Evolutionary conservation across 192 early-diverging fungal genomes (phyloP), one percentile per base, ranked within the genome.

Genomic region (Gaertneriomyces sp.): DNA sequence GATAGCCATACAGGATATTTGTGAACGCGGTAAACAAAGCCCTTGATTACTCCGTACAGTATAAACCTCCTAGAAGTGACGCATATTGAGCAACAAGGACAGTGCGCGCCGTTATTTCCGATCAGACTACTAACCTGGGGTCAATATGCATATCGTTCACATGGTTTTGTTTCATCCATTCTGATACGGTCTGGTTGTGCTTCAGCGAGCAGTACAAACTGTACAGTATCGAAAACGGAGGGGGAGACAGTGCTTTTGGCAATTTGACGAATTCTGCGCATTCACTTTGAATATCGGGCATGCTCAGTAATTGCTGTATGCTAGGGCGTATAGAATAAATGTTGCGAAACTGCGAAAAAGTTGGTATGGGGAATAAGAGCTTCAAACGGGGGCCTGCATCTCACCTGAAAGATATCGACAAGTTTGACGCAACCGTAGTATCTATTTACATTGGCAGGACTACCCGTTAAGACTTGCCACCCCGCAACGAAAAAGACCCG

Each of bases 341-440:
- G 67, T 99, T 99, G 63, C 87, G 82, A 69, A 94, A 99, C 84
- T 96, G 46, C 20, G 25, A 1, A 33, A 33, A 3, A 12, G 54
- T 33, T 51, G 20, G 49, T 51, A 6, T 51, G 49, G 49, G 5
- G 6, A 4, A 5, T 6, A 51, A 5, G 49, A 33, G 25, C 25
- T 33, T 33, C 25, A 11, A 61, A 61, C 14, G n/a, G 5, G 44
- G 11, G 38, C 6, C 11, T 42, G 59, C 11, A 11, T 14, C 49
- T 73, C 53, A 77, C 76, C 68, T 78, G 91, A 74, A 98, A 98
- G 17, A 99, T 88, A 62, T 98, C 94, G 5, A 91, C 85, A 74
- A 98, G 68, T 41, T 84, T 85, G 33, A 96, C 89, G 63, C 93
- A 95, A 6, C 94, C 94, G 72, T 92, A 98, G 74, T 90, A 90